Base-by-base conservation (phyloP, 345 rosid genomes). In the Eucalyptus regnans region DNA sequence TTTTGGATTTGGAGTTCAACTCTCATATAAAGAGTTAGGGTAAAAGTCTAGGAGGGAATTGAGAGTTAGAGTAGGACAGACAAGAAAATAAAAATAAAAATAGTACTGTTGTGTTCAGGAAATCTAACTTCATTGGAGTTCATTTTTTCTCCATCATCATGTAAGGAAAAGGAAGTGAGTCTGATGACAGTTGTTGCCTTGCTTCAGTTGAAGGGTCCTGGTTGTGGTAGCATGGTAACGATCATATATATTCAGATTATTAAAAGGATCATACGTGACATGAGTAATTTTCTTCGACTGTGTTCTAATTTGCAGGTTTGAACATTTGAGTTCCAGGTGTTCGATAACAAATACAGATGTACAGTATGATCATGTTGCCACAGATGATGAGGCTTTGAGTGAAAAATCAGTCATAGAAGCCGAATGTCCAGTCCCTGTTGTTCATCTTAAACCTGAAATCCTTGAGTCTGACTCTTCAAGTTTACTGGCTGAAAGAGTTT, bases 391-490 rank as follows among this genome's bases (percentile, higher is more conserved):
- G 85, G 89, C 91, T 56, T 90, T 62, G 9, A 91, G 93, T 54
- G 96, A 96, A 79, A 87, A 90, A 56, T 91, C 93, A 23, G 91
- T 80, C 31, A 88, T 88, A 76, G 91, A 91, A 50, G 90, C 91
- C 60, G 94, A 92, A 84, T 93, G 92, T 93, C 66, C 95, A 29
- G 88, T 93, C 88, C 95, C 98, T 23, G 48, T 95, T 88, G 93
- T 95, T 92, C 99, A 97, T 93, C 92, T 96, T 29, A 96, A 92
- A 68, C 60, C 96, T 4, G 96, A 93, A 86, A 90, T 94, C 62
- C 94, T 94, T 62, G 95, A 93, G 89, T 87, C 92, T 13, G 97
- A 96, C 88, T 91, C 99, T 89, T 86, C 95, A 49, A 92, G 94
- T 90, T 93, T 96, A 84, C 94, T 97, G n/a, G 91, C 94, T 1